These are phyloP conservation scores for Debaryomyces sp. DNA, from an alignment of 1,139 yeast species.

Conservation along the genomic window DNA sequence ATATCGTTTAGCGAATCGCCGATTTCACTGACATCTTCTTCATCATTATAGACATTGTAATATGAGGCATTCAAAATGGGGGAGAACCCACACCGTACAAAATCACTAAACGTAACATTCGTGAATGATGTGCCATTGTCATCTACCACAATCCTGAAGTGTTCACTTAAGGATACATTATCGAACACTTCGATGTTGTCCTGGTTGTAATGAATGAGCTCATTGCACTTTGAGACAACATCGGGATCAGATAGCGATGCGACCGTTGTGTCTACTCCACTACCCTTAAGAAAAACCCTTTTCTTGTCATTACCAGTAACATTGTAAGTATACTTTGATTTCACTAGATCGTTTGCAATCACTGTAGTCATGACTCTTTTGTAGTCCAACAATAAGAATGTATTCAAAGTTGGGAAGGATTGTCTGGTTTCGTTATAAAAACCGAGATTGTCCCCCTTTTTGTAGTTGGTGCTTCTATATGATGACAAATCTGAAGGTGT, in stretches of 20 bases:
- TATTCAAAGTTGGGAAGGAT: slow-evolving; percentile 41
- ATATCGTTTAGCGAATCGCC: slow-evolving; percentile 11
- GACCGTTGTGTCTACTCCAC: slow-evolving; percentile 17
- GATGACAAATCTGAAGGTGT: slow-evolving; percentile 27
- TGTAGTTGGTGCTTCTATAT: slow-evolving; percentile 7
- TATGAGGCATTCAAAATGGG: slow-evolving; percentile 54
- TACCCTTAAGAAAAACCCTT: slow-evolving; percentile 21
- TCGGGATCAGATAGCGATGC: slow-evolving; percentile 11
- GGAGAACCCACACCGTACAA: slow-evolving; percentile 57
- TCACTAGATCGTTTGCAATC: slow-evolving; percentile 27
- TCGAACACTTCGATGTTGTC: slow-evolving; percentile 15
- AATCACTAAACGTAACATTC: slow-evolving; percentile 30
- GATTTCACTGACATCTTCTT: slow-evolving; percentile 11
- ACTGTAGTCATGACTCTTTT: slow-evolving; percentile 46
- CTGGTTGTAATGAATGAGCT: slow-evolving; percentile 9
- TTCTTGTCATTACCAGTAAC: slow-evolving; percentile 23
- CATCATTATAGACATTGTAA: slow-evolving; percentile 22
- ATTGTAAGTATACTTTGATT: slow-evolving; percentile 21
- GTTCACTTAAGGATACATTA: slow-evolving; percentile 20
- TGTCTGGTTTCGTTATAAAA: slow-evolving; percentile 26
- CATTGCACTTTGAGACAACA: slow-evolving; percentile 12
- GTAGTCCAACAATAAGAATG: slow-evolving; percentile 43
- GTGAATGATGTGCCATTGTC: slow-evolving; percentile 31
- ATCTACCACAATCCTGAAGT: slow-evolving; percentile 47
- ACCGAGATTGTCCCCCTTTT: neutral